Conservation (phyloP, 371 early-diverging fungal species). For the Mortierella polycephala region DNA sequence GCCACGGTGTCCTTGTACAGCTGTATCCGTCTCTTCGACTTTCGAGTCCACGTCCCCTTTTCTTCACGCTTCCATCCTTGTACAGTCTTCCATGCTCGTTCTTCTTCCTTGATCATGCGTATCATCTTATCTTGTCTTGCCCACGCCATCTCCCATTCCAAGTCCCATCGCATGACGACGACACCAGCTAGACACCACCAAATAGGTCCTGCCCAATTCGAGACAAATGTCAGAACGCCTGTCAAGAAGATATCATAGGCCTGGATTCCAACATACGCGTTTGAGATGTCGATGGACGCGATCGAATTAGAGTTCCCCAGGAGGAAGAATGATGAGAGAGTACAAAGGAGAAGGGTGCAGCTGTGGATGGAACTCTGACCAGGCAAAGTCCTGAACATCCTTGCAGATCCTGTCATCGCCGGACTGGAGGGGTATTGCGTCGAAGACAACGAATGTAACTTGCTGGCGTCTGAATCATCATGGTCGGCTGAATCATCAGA, state of each 20-base stretch:
- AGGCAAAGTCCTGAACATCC: constrained; percentile 27
- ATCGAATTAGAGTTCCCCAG: constrained; percentile 85
- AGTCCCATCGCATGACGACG: constrained; percentile 21
- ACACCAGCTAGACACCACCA: constrained; percentile 72
- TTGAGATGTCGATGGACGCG: constrained; percentile 81
- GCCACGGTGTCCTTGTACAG: constrained; percentile 16
- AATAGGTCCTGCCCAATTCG: constrained; percentile 79
- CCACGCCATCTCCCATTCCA: constrained; percentile 23
- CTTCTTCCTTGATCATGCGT: constrained; percentile 3
- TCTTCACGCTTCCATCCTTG: constrained; percentile 22
- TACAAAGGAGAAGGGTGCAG: constrained; percentile 48
- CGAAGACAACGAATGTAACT: too few relatives aligned
- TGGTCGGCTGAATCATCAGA: too few relatives aligned
- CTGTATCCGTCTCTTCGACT: constrained; percentile 18
- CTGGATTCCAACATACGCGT: constrained; percentile 80
- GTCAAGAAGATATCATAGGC: constrained; percentile 70
- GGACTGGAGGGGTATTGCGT: constrained; percentile 8
- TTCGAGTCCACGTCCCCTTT: constrained; percentile 13
- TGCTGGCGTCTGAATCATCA: too few relatives aligned
- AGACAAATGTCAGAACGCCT: constrained; percentile 73
- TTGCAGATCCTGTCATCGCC: constrained; percentile 7
- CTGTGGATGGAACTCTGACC: constrained; percentile 40
- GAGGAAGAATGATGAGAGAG: constrained; percentile 70
- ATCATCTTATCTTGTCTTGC: constrained; percentile 6
- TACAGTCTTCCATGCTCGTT: constrained; percentile 17